phyloP scores from a whole-genome alignment of 179 eudicot species.

The Nepenthes alata region DNA sequence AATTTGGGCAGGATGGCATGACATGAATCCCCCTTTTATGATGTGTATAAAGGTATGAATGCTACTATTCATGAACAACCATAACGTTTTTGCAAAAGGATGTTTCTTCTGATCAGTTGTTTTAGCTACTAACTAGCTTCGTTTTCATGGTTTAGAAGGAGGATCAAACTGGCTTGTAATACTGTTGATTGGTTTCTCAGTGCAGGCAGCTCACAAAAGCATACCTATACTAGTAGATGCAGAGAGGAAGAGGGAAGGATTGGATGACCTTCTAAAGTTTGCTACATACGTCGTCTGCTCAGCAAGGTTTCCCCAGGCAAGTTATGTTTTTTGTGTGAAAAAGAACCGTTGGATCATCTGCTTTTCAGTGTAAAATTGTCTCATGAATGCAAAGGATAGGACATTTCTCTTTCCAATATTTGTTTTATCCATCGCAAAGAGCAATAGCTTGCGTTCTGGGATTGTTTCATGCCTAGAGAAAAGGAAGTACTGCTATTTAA shows the following conservation, averaged over 20 bases:
- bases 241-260: conserved; percentile 72
- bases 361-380: neutral
- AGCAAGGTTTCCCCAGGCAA: conserved; percentile 83
- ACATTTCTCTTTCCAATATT: neutral
- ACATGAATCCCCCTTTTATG: no score
- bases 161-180: conserved; percentile 10
- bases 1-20: no score
- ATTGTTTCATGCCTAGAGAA: no score
- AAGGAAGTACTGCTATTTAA: no score
- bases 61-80: no score
- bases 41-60: no score
- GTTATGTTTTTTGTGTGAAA: neutral
- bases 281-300: conserved; percentile 75
- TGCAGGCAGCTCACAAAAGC: conserved; percentile 64
- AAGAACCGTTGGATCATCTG: neutral
- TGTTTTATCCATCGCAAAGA: no score
- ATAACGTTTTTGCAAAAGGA: no score
- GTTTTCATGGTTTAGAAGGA: conserved; percentile 5
- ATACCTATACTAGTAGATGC: conserved; percentile 92
- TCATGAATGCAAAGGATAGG: neutral
- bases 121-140: neutral
- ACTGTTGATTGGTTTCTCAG: conserved; percentile 30
- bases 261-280: conserved; percentile 63
- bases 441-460: no score
- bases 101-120: no score